Evolutionary conservation across 345 rosid species (phyloP), one percentile per base, ranked within the genome.

Genomic region (Tarenaya hassleriana): DNA sequence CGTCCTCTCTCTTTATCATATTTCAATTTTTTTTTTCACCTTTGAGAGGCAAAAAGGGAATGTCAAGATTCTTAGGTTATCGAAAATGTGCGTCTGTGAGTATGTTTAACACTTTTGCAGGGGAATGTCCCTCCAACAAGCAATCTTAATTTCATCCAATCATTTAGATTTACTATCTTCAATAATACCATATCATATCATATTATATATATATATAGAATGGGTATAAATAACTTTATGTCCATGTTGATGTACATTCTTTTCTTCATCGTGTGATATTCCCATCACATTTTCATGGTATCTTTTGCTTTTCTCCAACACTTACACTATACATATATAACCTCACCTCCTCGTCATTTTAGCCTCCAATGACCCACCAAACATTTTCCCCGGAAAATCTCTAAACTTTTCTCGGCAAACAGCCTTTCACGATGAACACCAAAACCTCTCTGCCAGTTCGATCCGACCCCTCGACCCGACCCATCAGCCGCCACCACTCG

Each of bases 231-330:
- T n/a, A n/a, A n/a, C n/a, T n/a, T n/a, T n/a, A n/a, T n/a, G n/a
- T 24, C 3, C 29, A 24, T 24, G 29, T 24, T 24, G n/a, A n/a
- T 37, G 4, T 13, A n/a, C 58, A 77, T 75, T 81, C 79, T 56
- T 75, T 81, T 38, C 87, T 77, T 67, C 50, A 20, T 61, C 55
- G 46, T 48, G 47, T 56, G 61, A 57, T 43, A 50, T 31, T 43
- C 34, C 48, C 53, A 63, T 39, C 24, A 39, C 18, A 48, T 52
- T 52, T 29, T 50, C 50, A 47, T 55, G 56, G 54, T 38, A 60
- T 39, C 66, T 49, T 62, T 46, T 43, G 41, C 38, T 52, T 32
- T 24, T 8, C 34, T 17, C 21, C 6, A 41, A 13, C 16, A 16
- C n/a, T 27, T 19, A 4, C 3, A 34, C 1, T 27, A 14, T 31